Conservation (phyloP, 345 rosid genomes). For the Moringa oleifera region DNA sequence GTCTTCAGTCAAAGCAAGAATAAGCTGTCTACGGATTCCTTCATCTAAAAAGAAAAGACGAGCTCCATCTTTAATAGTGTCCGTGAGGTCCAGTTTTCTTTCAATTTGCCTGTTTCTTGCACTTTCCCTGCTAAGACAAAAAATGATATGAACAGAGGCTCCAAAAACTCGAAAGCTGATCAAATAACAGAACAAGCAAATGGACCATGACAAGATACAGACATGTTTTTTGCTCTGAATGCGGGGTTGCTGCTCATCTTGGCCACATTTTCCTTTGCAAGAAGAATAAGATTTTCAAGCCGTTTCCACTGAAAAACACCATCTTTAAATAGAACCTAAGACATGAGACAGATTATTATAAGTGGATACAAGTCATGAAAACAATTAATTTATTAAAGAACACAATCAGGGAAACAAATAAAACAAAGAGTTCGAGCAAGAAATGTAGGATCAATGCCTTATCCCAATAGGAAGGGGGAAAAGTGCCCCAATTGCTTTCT, state of each 20-base stretch:
- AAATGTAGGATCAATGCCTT: too few relatives aligned
- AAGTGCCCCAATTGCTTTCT: not conserved
- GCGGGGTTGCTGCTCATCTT: slow-evolving; percentile 94
- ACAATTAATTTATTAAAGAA: slow-evolving; percentile 1
- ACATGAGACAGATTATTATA: slow-evolving; percentile 7
- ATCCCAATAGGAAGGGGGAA: too few relatives aligned
- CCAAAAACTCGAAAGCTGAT: not conserved
- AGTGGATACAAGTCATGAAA: slow-evolving; percentile 1
- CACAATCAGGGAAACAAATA: not conserved
- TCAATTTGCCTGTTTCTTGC: slow-evolving; percentile 34
- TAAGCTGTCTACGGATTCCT: slow-evolving; percentile 85
- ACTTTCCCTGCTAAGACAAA: slow-evolving; percentile 32
- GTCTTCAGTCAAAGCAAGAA: slow-evolving; percentile 90
- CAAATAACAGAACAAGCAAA: slow-evolving; percentile 2
- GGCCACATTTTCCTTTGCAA: slow-evolving; percentile 92
- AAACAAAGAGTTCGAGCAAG: not conserved
- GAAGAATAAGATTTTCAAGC: slow-evolving; percentile 82
- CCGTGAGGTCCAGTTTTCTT: slow-evolving; percentile 73
- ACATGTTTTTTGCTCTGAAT: slow-evolving; percentile 48
- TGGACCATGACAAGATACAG: slow-evolving; percentile 20
- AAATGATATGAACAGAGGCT: slow-evolving; percentile 3
- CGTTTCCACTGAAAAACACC: slow-evolving; percentile 92
- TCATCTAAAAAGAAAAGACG: slow-evolving; percentile 81
- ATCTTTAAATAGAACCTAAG: slow-evolving; percentile 82
- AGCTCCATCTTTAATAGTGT: slow-evolving; percentile 92